Evolutionary conservation across 768 basidiomycete species (phyloP).

Genomic region (Melanogaster broomeanus): DNA sequence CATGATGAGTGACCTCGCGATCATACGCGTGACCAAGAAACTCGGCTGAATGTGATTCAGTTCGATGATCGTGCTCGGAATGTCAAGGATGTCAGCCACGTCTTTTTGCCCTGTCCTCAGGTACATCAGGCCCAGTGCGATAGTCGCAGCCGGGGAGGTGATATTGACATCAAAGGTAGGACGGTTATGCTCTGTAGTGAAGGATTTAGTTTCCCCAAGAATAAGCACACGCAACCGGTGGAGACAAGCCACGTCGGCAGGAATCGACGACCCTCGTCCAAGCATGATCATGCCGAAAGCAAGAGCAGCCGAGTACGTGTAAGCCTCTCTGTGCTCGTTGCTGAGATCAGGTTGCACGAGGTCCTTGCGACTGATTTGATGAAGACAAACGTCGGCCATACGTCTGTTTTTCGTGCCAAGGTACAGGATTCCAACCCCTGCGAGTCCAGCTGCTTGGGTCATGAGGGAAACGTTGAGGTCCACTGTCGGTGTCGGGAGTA

Average conservation of each 20-base stretch:
- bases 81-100: slow-evolving; percentile 79
- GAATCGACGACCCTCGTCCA: slow-evolving; percentile 76
- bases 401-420: slow-evolving; percentile 84
- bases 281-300: slow-evolving; percentile 98
- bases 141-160: slow-evolving; percentile 88
- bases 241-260: slow-evolving; percentile 73
- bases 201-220: slow-evolving; percentile 63
- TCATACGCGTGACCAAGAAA: slow-evolving; percentile 79
- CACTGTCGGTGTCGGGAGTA: slow-evolving; percentile 83
- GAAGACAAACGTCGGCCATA: slow-evolving; percentile 91
- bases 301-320: slow-evolving; percentile 84
- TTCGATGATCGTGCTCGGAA: slow-evolving; percentile 78
- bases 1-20: slow-evolving; percentile 79
- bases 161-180: slow-evolving; percentile 80
- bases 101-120: slow-evolving; percentile 82
- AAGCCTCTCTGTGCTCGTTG: slow-evolving; percentile 89
- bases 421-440: slow-evolving; percentile 88
- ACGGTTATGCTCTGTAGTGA: slow-evolving; percentile 37
- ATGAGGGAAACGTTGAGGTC: slow-evolving; percentile 90
- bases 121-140: slow-evolving; percentile 93
- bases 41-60: slow-evolving; percentile 88
- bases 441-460: slow-evolving; percentile 86
- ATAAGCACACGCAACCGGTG: slow-evolving; percentile 72
- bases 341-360: slow-evolving; percentile 81
- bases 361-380: slow-evolving; percentile 78